phyloP scores from a whole-genome alignment of 208 protist species.

The Leptomonas seymouri region DNA sequence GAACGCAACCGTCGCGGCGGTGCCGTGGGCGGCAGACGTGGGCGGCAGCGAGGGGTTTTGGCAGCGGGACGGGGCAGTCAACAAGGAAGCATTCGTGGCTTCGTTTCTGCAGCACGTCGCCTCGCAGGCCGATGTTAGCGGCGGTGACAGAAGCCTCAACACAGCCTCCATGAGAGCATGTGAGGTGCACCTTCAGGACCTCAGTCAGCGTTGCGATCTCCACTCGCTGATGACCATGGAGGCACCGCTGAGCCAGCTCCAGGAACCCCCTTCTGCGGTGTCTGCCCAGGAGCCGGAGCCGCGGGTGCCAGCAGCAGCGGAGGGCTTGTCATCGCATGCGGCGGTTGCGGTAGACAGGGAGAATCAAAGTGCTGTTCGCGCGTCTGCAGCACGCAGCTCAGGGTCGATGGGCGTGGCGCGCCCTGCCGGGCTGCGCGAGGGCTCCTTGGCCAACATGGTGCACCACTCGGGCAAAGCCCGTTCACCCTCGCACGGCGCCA shows the following conservation, averaged over 20 bases:
- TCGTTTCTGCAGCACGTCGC: conserved; percentile 25
- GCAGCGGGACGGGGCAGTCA: too few relatives aligned
- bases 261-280: background rate
- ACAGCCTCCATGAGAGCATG: background rate
- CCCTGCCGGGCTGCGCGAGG: conserved; percentile 12
- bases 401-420: background rate
- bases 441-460: conserved; percentile 13
- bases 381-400: background rate
- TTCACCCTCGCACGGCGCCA: conserved; percentile 5
- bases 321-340: background rate
- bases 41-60: too few relatives aligned
- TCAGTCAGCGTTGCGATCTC: conserved; percentile 13
- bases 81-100: conserved; percentile 1
- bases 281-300: conserved; percentile 14
- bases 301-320: conserved; percentile 1
- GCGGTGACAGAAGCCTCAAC: conserved; percentile 26
- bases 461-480: conserved; percentile 15
- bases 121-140: conserved; percentile 22
- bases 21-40: conserved; percentile 14
- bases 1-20: conserved; percentile 3
- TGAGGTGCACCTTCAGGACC: conserved; percentile 9
- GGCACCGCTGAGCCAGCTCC: conserved; percentile 31
- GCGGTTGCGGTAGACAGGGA: conserved; percentile 3
- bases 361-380: conserved; percentile 3
- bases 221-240: conserved; percentile 25